Conservation (phyloP, 352 stramenopile species). For the Globisporangium spiculum region DNA sequence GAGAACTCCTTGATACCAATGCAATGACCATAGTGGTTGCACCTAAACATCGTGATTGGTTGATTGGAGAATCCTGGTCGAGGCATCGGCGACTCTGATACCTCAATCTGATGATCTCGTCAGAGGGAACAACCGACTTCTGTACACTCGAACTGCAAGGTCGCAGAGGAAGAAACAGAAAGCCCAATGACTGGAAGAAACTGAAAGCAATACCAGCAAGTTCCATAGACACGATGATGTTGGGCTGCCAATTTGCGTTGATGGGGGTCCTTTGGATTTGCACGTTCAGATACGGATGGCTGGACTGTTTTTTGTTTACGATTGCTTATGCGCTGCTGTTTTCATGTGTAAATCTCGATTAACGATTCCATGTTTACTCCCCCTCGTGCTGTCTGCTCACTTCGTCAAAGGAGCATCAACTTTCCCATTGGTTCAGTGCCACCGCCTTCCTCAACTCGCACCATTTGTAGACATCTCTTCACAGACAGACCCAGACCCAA, state of each 20-base stretch:
- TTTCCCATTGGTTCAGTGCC: not conserved
- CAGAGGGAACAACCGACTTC: too few relatives aligned
- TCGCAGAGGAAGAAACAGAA: not conserved
- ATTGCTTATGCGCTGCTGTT: not conserved
- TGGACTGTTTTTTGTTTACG: too few relatives aligned
- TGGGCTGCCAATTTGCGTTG: not conserved
- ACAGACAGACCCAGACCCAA: not conserved
- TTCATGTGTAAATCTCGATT: not conserved
- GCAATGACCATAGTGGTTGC: not conserved
- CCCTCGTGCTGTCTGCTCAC: not conserved
- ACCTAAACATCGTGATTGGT: not conserved
- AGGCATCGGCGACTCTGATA: not conserved
- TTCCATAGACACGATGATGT: not conserved
- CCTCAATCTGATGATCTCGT: not conserved
- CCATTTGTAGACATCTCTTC: not conserved
- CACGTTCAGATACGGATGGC: not conserved
- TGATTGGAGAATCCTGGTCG: not conserved
- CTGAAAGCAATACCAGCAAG: too few relatives aligned
- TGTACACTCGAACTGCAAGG: not conserved
- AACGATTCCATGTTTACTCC: not conserved
- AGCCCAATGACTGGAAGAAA: not conserved
- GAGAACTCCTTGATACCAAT: not conserved
- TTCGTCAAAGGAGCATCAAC: not conserved
- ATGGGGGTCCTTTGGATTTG: not conserved
- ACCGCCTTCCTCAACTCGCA: not conserved